phyloP scores from a whole-genome alignment of 2,329 filamentous ascomycete species.

The Celoporthe dispersa region DNA sequence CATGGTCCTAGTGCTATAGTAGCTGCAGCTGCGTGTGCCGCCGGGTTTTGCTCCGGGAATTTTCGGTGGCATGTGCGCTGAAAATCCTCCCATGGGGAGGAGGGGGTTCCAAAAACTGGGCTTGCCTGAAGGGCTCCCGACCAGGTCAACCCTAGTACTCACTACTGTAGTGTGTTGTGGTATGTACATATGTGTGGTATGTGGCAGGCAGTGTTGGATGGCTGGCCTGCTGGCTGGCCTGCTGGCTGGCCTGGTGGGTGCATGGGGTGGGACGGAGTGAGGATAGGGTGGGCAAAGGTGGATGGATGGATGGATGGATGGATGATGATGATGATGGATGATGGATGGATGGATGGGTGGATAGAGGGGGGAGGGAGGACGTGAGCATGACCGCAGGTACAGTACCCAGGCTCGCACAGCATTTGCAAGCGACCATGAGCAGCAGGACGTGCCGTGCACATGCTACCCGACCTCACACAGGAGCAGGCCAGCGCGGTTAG shows the following conservation, averaged over 20 bases:
- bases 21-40: background rate
- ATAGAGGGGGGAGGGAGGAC: background rate
- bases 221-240: too few relatives aligned
- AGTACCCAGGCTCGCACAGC: background rate
- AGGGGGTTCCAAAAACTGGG: background rate
- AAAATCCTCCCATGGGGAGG: background rate
- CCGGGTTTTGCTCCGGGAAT: constrained; percentile 1
- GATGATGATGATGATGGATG: background rate
- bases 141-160: background rate
- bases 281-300: background rate
- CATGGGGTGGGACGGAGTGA: background rate
- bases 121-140: background rate
- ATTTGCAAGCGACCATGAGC: background rate
- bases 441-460: background rate
- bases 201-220: background rate
- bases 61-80: background rate
- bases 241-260: background rate
- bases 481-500: background rate
- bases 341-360: background rate
- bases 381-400: constrained; percentile 12
- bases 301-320: constrained; percentile 7
- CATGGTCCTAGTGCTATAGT: too few relatives aligned
- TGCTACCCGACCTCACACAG: background rate
- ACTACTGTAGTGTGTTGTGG: background rate
- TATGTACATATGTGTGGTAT: background rate